Evolutionary conservation across 768 basidiomycete genomes (phyloP).

Genomic region (Lyophyllum decastes): DNA sequence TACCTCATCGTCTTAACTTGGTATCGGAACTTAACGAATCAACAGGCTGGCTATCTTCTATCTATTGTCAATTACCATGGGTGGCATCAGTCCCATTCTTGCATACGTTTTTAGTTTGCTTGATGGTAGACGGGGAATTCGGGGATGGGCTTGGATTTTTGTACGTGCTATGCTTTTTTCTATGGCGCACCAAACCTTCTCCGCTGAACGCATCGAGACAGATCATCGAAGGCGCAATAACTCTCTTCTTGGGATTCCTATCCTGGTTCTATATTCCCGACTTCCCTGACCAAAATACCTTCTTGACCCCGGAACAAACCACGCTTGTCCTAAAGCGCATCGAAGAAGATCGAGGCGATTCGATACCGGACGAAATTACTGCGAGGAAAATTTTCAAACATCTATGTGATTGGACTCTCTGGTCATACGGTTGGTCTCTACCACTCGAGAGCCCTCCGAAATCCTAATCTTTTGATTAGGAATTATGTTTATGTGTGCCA

Average conservation of each 20-base stretch:
- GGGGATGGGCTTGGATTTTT: constrained; percentile 55
- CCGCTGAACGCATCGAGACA: constrained; percentile 12
- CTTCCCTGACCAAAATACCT: constrained; percentile 49
- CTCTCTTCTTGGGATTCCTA: constrained; percentile 39
- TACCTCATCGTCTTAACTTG: background rate
- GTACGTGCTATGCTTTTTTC: constrained; percentile 24
- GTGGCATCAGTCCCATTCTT: constrained; percentile 44
- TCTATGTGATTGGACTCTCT: constrained; percentile 47
- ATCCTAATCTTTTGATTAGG: constrained; percentile 26
- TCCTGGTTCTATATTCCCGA: constrained; percentile 45
- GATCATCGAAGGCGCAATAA: constrained; percentile 48
- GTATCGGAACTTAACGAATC: background rate
- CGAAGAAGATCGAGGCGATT: constrained; percentile 52
- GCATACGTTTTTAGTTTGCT: constrained; percentile 44
- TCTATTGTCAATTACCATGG: constrained; percentile 38
- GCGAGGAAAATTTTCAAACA: constrained; percentile 35
- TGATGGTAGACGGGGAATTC: constrained; percentile 37
- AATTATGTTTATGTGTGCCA: constrained; percentile 44
- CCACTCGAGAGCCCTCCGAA: background rate
- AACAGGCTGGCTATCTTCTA: constrained; percentile 40
- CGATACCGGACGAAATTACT: constrained; percentile 44
- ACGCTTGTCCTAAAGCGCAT: constrained; percentile 45
- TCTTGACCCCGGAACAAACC: constrained; percentile 44
- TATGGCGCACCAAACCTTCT: background rate
- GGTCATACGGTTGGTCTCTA: constrained; percentile 40